Base-by-base conservation (phyloP, 352 stramenopile species). In the Phytopythium vexans region DNA sequence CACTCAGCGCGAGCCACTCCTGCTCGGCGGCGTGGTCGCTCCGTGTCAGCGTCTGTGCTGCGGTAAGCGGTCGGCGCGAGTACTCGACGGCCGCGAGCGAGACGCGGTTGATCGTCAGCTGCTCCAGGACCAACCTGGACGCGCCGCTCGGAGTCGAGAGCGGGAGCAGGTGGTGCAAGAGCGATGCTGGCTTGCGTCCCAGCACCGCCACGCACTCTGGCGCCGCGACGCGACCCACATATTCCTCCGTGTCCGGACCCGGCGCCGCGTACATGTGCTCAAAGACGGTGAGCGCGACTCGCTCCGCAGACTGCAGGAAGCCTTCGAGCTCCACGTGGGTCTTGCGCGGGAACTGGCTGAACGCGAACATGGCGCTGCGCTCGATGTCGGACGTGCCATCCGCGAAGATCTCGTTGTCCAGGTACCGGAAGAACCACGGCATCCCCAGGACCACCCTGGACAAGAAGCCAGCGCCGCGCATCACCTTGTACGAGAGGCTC, bases 351-450 rank as follows among this genome's bases (percentile, higher is more conserved):
- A 83, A 73, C 40, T 69, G 63, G 35, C 66, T 80, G 37, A 88
- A 41, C 31, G 82, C 63, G 51, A 69, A 83, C 76, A 88, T 88
- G 52, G 62, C 56, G 46, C 50, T 78, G 49, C 67, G 66, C 27
- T 56, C 61, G n/a, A 81, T 58, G 34, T 81, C 64, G 1, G 60
- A 49, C 15, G 62, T 40, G 0, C 50, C 40, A n/a, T 58, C 55
- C 11, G 63, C 58, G 48, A 88, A 87, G 8, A 77, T 38, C 3
- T 42, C 45, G 16, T 52, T 36, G 37, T 70, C 45, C 48, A 69
- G 58, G 52, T 54, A 66, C 35, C 61, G 57, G n/a, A 68, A 58
- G 52, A 74, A 70, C 27, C 59, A 41, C 6, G 46, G 41, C 57
- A 58, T 61, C 46, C 57, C 34, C 14, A 34, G 16, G 16, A 60